Evolutionary conservation across 345 rosid species (phyloP).

Genomic region (Gossypium longicalyx): DNA sequence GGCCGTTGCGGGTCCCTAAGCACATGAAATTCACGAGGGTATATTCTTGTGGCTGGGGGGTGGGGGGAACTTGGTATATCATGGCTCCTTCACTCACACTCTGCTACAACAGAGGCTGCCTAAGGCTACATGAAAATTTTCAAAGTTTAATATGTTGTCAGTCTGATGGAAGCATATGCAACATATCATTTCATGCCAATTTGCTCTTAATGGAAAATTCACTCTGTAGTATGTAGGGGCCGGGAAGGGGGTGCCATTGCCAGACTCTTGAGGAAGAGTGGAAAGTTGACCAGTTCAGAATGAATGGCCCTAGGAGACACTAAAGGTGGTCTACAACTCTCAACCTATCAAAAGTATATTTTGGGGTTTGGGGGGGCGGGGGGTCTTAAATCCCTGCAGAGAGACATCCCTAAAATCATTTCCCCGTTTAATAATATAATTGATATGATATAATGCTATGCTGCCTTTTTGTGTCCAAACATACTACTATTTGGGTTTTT

Average conservation of each 20-base stretch:
- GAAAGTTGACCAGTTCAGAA: slow-evolving; percentile 29
- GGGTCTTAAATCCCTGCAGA: too few species aligned
- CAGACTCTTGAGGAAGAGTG: background rate
- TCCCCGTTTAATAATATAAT: too few species aligned
- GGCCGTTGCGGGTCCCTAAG: slow-evolving; percentile 38
- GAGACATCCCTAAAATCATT: too few species aligned
- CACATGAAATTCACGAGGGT: slow-evolving; percentile 41
- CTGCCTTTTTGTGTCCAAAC: too few species aligned
- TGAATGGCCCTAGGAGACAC: slow-evolving; percentile 39
- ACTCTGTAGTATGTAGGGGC: slow-evolving; percentile 35
- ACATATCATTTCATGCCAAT: background rate
- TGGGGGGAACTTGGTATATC: slow-evolving; percentile 10
- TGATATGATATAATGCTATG: too few species aligned
- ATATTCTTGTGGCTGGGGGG: slow-evolving; percentile 16
- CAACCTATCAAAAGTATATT: slow-evolving; percentile 15
- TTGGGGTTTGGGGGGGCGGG: background rate
- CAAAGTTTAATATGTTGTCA: background rate
- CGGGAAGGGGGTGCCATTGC: slow-evolving; percentile 1
- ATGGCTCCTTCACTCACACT: slow-evolving; percentile 12
- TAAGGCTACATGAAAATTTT: background rate
- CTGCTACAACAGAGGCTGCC: slow-evolving; percentile 1
- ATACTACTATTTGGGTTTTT: too few species aligned
- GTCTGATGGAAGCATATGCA: background rate
- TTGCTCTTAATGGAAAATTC: background rate
- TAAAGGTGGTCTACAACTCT: slow-evolving; percentile 3